phyloP scores from a whole-genome alignment of 2,329 filamentous ascomycete species.

The Cytospora paraplurivora region DNA sequence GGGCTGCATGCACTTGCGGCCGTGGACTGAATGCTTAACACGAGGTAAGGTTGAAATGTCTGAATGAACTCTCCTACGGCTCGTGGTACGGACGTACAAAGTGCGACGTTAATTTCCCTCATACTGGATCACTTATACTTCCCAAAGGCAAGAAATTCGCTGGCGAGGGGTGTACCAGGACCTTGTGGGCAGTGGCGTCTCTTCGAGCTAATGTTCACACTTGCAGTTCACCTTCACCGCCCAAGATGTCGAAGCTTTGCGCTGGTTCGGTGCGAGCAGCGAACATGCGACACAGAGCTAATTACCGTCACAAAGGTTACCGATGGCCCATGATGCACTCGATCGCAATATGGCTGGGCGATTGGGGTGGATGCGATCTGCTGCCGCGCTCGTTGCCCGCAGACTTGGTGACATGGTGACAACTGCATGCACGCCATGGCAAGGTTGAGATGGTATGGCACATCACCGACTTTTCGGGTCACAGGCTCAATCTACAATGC shows the following conservation, averaged over 20 bases:
- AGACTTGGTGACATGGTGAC: constrained; percentile 7
- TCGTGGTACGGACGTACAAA: not conserved
- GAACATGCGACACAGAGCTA: not conserved
- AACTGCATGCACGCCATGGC: not conserved
- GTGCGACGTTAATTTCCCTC: not conserved
- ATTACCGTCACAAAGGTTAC: not conserved
- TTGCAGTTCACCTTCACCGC: not conserved
- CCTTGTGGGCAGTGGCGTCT: not conserved
- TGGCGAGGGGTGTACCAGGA: not conserved
- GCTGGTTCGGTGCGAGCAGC: constrained; percentile 1
- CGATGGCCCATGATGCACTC: not conserved
- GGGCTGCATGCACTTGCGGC: not conserved
- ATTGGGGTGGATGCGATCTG: constrained; percentile 4
- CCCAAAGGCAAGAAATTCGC: not conserved
- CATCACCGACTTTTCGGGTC: constrained; percentile 2
- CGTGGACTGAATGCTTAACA: not conserved
- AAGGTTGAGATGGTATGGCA: not conserved
- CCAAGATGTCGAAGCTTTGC: not conserved
- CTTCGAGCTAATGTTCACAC: not conserved
- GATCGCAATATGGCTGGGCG: not conserved
- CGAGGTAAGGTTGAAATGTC: not conserved
- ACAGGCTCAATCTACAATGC: not conserved
- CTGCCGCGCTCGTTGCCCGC: constrained; percentile 5
- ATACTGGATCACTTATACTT: not conserved
- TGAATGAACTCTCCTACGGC: not conserved